Conservation (phyloP, 768 basidiomycete genomes). For the Rhizopogon sp. region DNA sequence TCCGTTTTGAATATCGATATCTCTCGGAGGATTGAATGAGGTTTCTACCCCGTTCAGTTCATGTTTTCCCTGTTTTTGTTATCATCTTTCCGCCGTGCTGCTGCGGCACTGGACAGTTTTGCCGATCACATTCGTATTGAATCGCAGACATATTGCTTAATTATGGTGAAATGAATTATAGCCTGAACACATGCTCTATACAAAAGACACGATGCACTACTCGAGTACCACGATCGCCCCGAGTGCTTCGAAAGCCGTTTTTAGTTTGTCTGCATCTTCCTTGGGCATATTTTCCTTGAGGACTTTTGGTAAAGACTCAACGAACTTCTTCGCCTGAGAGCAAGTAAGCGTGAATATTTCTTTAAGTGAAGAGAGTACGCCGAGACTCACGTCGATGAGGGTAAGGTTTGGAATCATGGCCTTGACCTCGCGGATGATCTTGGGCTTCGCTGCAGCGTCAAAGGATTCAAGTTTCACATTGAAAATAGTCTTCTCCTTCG, state of each 20-base stretch:
- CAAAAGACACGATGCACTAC: conserved; percentile 32
- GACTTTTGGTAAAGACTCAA: conserved; percentile 88
- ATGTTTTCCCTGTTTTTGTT: conserved; percentile 5
- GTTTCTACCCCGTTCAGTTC: neutral
- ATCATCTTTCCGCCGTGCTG: conserved; percentile 8
- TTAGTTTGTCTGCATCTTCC: conserved; percentile 96
- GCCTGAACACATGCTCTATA: conserved; percentile 7
- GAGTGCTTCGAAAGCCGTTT: conserved; percentile 83
- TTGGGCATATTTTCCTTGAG: conserved; percentile 94
- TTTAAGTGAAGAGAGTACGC: neutral
- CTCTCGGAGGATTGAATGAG: conserved; percentile 75
- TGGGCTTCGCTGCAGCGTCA: conserved; percentile 87
- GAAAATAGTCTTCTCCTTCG: conserved; percentile 98
- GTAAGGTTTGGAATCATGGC: conserved; percentile 93
- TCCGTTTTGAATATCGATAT: conserved; percentile 95
- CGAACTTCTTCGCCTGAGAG: conserved; percentile 95
- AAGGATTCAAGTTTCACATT: conserved; percentile 94
- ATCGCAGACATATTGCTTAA: conserved; percentile 8
- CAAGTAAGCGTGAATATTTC: neutral
- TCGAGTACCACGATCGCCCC: conserved; percentile 88
- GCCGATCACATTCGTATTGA: conserved; percentile 12
- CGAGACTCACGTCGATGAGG: conserved; percentile 81
- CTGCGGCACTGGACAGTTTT: conserved; percentile 12
- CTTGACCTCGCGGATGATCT: conserved; percentile 98
- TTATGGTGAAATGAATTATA: conserved; percentile 13